Conservation (phyloP, 257 asterid species). For the Primulina tabacum region DNA sequence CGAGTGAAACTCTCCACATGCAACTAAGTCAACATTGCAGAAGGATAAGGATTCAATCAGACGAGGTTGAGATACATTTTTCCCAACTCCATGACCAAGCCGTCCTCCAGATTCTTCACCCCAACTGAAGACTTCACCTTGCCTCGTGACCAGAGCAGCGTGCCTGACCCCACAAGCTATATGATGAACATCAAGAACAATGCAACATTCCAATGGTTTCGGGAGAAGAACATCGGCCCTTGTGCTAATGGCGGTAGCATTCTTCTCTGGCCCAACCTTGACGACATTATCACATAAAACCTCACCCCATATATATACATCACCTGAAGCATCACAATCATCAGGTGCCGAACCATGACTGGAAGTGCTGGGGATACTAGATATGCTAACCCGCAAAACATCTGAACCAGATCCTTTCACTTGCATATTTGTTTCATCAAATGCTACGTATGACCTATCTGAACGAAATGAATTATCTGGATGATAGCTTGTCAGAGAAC, state of each 20-base stretch:
- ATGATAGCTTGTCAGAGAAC: conserved; percentile 60
- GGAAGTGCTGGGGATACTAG: conserved; percentile 96
- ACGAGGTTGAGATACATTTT: conserved; percentile 22
- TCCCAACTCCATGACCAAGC: conserved; percentile 30
- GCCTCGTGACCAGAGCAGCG: conserved; percentile 24
- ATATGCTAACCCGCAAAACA: conserved; percentile 85
- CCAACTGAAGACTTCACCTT: conserved; percentile 37
- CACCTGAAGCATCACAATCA: conserved; percentile 89
- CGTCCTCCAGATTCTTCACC: conserved; percentile 34
- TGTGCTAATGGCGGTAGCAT: conserved; percentile 57
- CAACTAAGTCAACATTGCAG: conserved; percentile 13
- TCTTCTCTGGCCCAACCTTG: conserved; percentile 78
- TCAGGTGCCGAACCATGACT: conserved; percentile 95
- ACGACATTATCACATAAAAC: conserved; percentile 72
- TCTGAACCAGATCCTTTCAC: conserved; percentile 79
- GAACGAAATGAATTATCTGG: conserved; percentile 44
- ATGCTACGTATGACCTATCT: conserved; percentile 74
- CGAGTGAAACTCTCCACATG: conserved; percentile 33
- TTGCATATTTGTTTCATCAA: conserved; percentile 80
- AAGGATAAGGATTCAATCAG: conserved; percentile 4
- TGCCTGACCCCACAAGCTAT: conserved; percentile 81
- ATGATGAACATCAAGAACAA: conserved; percentile 81
- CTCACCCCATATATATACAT: conserved; percentile 95
- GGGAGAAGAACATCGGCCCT: conserved; percentile 78
- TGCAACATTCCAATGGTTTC: conserved; percentile 63